phyloP scores from a whole-genome alignment of 441 rosid species.

The Biscutella laevigata region DNA sequence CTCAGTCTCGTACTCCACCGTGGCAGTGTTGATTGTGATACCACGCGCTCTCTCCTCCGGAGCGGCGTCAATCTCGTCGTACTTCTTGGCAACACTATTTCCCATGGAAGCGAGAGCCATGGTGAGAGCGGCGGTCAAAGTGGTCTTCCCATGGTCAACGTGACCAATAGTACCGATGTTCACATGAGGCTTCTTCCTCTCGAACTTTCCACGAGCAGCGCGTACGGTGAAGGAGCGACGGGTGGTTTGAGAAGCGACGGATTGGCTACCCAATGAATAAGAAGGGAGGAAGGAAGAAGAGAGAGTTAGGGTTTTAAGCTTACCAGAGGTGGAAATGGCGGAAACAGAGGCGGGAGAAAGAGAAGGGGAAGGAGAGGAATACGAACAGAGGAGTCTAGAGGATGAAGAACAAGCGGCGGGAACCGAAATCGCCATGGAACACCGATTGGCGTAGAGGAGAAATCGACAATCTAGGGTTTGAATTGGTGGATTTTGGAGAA shows the following conservation, averaged over 20 bases:
- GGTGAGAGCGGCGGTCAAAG: conserved; percentile 87
- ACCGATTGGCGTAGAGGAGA: neutral
- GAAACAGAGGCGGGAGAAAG: conserved; percentile 21
- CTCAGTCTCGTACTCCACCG: conserved; percentile 86
- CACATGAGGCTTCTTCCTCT: conserved; percentile 88
- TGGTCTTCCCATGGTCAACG: conserved; percentile 97
- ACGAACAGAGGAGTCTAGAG: conserved; percentile 17
- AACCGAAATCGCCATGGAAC: conserved; percentile 24
- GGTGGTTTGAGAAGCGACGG: conserved; percentile 23
- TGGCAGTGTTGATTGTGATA: conserved; percentile 90
- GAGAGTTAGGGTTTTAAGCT: conserved; percentile 25
- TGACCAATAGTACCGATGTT: conserved; percentile 97
- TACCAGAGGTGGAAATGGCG: conserved; percentile 22
- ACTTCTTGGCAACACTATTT: conserved; percentile 67
- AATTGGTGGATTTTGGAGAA: conserved; percentile 4
- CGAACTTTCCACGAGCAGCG: conserved; percentile 92
- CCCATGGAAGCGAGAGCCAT: conserved; percentile 87
- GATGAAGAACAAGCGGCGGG: conserved; percentile 22
- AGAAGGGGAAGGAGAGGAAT: conserved; percentile 24
- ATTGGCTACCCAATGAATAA: conserved; percentile 34
- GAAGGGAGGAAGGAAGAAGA: conserved; percentile 32
- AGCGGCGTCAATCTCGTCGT: conserved; percentile 98
- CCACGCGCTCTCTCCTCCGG: conserved; percentile 96
- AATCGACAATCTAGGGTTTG: conserved; percentile 17
- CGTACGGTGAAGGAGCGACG: conserved; percentile 48